These are phyloP conservation scores for Hypocrella siamensis DNA, from an alignment of 2,329 filamentous ascomycete genomes.

Conservation along the genomic window DNA sequence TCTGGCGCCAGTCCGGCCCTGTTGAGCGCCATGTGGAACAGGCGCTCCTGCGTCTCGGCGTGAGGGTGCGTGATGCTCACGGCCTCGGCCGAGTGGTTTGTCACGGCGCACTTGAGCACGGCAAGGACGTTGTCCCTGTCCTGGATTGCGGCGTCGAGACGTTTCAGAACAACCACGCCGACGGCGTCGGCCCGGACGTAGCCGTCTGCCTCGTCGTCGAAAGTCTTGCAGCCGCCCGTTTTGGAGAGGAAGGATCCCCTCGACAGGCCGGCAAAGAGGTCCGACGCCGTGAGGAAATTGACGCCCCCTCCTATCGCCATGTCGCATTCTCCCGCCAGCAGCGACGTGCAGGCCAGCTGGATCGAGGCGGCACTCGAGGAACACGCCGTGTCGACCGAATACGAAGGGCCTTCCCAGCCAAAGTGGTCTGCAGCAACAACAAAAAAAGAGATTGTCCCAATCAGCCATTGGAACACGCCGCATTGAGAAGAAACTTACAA, in stretches of 20 bases:
- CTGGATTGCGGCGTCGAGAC: slow-evolving; percentile 56
- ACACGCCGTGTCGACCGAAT: slow-evolving; percentile 1
- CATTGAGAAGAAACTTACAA: not conserved
- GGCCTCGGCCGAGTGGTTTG: slow-evolving; percentile 69
- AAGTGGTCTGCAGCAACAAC: not conserved
- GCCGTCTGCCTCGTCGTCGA: slow-evolving; percentile 42
- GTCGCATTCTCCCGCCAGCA: slow-evolving; percentile 35
- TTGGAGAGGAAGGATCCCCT: slow-evolving; percentile 45
- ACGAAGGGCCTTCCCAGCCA: not conserved
- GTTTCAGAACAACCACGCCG: slow-evolving; percentile 60
- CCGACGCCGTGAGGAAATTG: slow-evolving; percentile 51
- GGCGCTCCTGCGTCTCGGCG: slow-evolving; percentile 53
- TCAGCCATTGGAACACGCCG: not conserved
- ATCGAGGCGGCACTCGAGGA: slow-evolving; percentile 1
- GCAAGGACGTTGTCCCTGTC: slow-evolving; percentile 63
- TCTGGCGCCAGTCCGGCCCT: slow-evolving; percentile 58
- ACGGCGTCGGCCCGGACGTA: slow-evolving; percentile 70
- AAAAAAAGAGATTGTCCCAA: not conserved
- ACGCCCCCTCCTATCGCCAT: slow-evolving; percentile 48
- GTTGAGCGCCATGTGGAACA: slow-evolving; percentile 55
- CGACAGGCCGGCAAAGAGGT: slow-evolving; percentile 48
- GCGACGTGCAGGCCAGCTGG: not conserved
- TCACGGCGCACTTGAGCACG: slow-evolving; percentile 57
- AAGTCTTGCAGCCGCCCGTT: slow-evolving; percentile 1
- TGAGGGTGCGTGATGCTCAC: slow-evolving; percentile 74